Base-by-base conservation (phyloP, 2,329 filamentous ascomycete genomes). In the Xylariales sp. region DNA sequence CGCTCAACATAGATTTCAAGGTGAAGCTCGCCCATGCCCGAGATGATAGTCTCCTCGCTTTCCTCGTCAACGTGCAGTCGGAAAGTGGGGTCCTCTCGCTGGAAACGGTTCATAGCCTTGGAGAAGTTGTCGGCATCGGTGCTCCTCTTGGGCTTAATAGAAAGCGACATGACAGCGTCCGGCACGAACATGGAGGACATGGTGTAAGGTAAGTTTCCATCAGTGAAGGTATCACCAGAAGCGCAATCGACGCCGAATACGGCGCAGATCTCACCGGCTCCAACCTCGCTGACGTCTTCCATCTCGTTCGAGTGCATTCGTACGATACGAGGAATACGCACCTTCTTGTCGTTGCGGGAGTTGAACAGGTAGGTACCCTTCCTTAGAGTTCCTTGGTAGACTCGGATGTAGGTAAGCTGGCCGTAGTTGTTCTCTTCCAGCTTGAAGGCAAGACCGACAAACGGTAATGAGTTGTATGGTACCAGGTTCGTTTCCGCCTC, bases 241-340 rank as follows among this genome's bases (percentile, higher is more conserved):
- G 93, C 90, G 63, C 93, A 98, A 56, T 98, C 93, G 41, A 98
- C 87, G 58, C 93, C 93, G 60, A 98, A 98, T 45, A 98, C 93
- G 46, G 93, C 93, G 61, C 93, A 98, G 50, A 98, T 98, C 66
- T 98, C 93, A 65, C 93, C 93, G 40, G 93, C 91, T 39, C 90
- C 88, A 49, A 98, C 85, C 64, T 96, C 90, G 42, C 70, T 74
- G 21, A 96, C 88, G 59, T 98, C 93, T 65, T 98, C 93, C 91
- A 98, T 95, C 60, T 98, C 93, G 61, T 97, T 95, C 33, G 90
- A 95, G 73, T 98, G 93, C 93, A 98, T 98, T 48, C 93, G 88
- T 48, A 98, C 93, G 56, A 98, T 97, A 59, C 91, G 86, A 15
- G 93, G 93, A 44, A 98, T 84, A 67, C 94, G 90, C 61, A 98